A percentile compares a stretch with the other conserved stretches of the same genome.
Conservation (phyloP, 192 early-diverging fungal species). For the Phlyctochytrium bullatum region DNA sequence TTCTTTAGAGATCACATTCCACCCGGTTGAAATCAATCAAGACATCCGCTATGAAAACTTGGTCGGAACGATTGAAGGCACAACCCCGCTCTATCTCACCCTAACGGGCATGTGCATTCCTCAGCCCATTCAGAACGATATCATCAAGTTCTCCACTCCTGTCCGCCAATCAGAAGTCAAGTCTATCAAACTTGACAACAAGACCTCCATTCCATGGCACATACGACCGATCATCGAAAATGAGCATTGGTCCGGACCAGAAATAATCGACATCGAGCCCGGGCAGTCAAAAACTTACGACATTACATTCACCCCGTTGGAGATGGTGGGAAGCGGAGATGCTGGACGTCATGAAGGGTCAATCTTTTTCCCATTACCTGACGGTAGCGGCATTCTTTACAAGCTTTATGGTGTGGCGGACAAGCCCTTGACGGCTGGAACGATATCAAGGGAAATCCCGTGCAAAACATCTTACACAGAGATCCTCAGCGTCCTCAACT, state of each 20-base stretch:
- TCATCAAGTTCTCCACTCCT: constrained; percentile 53
- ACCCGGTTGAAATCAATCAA: constrained; percentile 51
- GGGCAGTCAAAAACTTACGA: constrained; percentile 56
- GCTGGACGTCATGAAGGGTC: constrained; percentile 59
- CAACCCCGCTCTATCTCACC: constrained; percentile 43
- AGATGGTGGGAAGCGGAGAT: constrained; percentile 47
- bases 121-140: constrained; percentile 53
- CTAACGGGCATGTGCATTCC: constrained; percentile 58
- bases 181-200: constrained; percentile 49
- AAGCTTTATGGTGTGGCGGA: constrained; percentile 57
- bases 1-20: constrained; percentile 57
- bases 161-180: constrained; percentile 55
- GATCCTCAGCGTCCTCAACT: constrained; percentile 48
- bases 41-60: constrained; percentile 58
- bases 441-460: constrained; percentile 52
- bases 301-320: constrained; percentile 49
- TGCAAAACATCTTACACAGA: constrained; percentile 58
- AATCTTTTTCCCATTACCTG: constrained; percentile 61
- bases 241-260: constrained; percentile 52
- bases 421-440: constrained; percentile 48
- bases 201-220: constrained; percentile 45
- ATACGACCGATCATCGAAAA: constrained; percentile 62
- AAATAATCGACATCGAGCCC: constrained; percentile 54
- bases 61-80: constrained; percentile 46
- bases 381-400: constrained; percentile 59